A percentile compares a stretch with the other conserved stretches of the same genome.
phyloP scores from a whole-genome alignment of 2,329 filamentous ascomycete species.

The Calonectria hawksworthii region DNA sequence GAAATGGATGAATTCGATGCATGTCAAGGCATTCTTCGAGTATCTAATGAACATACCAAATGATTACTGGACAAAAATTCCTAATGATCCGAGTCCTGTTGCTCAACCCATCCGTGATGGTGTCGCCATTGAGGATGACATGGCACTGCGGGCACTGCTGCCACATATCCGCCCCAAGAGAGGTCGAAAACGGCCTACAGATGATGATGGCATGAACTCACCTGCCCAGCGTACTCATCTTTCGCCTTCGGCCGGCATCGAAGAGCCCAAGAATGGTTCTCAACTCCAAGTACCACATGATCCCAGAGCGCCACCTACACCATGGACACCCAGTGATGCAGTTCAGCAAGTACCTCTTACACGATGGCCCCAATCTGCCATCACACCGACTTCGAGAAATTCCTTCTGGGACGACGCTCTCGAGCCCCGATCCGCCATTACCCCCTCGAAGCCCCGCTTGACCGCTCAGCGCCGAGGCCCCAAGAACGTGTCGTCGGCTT shows the following conservation, averaged over 20 bases:
- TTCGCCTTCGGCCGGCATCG: slow-evolving; percentile 64
- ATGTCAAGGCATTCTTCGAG: slow-evolving; percentile 94
- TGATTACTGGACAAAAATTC: slow-evolving; percentile 84
- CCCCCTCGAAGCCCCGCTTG: slow-evolving; percentile 70
- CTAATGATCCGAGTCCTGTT: slow-evolving; percentile 73
- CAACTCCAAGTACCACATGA: slow-evolving; percentile 61
- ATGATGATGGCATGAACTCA: slow-evolving; percentile 65
- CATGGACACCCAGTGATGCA: slow-evolving; percentile 48
- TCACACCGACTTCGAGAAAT: slow-evolving; percentile 73
- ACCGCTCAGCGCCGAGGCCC: slow-evolving; percentile 76
- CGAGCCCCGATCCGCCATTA: slow-evolving; percentile 82
- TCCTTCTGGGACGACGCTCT: slow-evolving; percentile 67
- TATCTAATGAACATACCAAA: slow-evolving; percentile 85
- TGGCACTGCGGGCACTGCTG: slow-evolving; percentile 86
- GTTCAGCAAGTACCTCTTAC: slow-evolving; percentile 71
- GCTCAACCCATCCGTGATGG: slow-evolving; percentile 80
- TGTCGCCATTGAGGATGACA: slow-evolving; percentile 87
- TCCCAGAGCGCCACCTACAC: slow-evolving; percentile 55
- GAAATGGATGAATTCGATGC: slow-evolving; percentile 98
- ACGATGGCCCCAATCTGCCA: slow-evolving; percentile 83
- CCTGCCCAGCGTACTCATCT: slow-evolving; percentile 74
- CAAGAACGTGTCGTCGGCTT: slow-evolving; percentile 89
- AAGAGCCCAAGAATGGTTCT: slow-evolving; percentile 53
- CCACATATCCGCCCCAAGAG: slow-evolving; percentile 79
- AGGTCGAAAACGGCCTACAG: slow-evolving; percentile 74